Base-by-base conservation (phyloP, 768 basidiomycete species). In the Lactarius sp. region DNA sequence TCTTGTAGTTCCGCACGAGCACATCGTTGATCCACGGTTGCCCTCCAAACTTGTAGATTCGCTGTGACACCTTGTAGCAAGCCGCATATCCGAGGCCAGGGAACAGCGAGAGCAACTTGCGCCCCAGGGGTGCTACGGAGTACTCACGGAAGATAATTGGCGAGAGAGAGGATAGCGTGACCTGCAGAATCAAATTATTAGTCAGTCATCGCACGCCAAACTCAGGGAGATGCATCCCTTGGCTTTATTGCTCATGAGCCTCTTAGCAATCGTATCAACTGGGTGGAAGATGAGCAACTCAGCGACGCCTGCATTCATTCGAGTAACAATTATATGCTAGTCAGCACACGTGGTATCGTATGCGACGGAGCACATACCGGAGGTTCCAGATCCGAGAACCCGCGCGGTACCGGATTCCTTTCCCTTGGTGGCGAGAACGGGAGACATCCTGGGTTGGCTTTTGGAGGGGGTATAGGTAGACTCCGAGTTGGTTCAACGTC, bases 41-140 rank as follows among this genome's bases (percentile, higher is more conserved):
- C 6, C 96, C 96, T 66, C 96, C 96, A 71, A 98, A 99, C 77
- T 97, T 99, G 86, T 95, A 96, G 70, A 93, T 83, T 56, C 94
- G 85, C 76, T 98, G 94, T 0, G 92, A 77, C 71, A 98, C 78
- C 75, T 98, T 99, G 85, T 98, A 99, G 5, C 97, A 95, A 33
- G 96, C 97, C 5, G 97, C 96, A 73, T 99, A 99, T 2, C 96
- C 96, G 4, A 99, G 85, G 58, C 94, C 96, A 41, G 96, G 96
- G 80, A 99, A 99, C n/a, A 99, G 83, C 3, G 94, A 96, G 18
- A 97, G 68, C 68, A 96, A 81, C 74, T 90, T 91, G 46, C 78
- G 78, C 6, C 78, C 75, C 1, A 90, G 60, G 2, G 91, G 77
- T 3, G 92, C 87, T 0, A 81, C 73, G 8, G 95, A 90, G 36